Evolutionary conservation across 345 rosid genomes (phyloP), one percentile per base, ranked within the genome.

Genomic region (Salix koriyanagi): DNA sequence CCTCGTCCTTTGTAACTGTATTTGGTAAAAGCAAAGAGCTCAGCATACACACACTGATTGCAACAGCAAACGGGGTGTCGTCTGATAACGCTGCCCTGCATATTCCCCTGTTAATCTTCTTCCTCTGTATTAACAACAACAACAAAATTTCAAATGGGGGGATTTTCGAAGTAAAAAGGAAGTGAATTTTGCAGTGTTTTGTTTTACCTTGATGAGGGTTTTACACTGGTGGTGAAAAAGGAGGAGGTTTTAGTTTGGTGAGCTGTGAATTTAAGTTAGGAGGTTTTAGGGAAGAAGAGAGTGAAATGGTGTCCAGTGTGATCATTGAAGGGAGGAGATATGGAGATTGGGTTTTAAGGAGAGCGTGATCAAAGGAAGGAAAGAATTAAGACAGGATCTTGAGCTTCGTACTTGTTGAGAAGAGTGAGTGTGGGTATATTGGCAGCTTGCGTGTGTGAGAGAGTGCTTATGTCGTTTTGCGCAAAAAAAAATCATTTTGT

Each of bases 41-140:
- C 36, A 96, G 87, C 81, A 96, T 80, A 71, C 89, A 93, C 30
- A 87, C 88, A 46, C 97, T 97, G 44, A 96, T 92, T 15, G 94
- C 94, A 0, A 84, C 86, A 14, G 87, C 91, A 52, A 90, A 87
- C 25, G 97, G 94, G 28, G 91, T 91, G 46, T 93, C 97, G 34
- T 76, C 75, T 7, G 91, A 87, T 42, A 93, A 85, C 64, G 87
- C 94, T 60, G 92, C 94, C 82, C 89, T 83, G 87, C 97, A 91
- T 58, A 76, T 66, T 60, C 78, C 84, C 62, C 74, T 48, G 58
- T 75, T 73, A 23, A 65, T 7, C 12, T n/a, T 75, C 82, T 73
- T 77, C 75, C 73, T 81, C 81, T 79, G 75, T 36, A 75, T 26
- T 78, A n/a, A 42, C 78, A 76, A 69, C 30, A 39, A 71, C 6